Conservation (phyloP, 2,329 filamentous ascomycete species). For the Daldinia sp. region DNA sequence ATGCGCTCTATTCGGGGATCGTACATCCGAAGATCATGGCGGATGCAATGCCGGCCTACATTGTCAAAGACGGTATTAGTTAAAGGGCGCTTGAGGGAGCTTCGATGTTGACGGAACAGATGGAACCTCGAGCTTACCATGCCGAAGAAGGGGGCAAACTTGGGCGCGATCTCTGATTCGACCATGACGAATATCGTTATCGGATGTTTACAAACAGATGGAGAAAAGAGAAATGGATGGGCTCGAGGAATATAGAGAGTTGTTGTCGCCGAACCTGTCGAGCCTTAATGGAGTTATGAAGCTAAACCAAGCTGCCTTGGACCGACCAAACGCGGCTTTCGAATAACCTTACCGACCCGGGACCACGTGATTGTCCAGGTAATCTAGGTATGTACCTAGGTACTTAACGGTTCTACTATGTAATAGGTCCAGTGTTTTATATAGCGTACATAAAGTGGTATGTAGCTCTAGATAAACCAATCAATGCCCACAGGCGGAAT, state of each 20-base stretch:
- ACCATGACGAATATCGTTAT: constrained; percentile 53
- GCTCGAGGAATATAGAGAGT: constrained; percentile 8
- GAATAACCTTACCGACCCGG: constrained; percentile 15
- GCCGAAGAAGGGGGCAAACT: constrained; percentile 88
- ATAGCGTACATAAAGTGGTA: too few species aligned
- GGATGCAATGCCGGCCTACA: constrained; percentile 76
- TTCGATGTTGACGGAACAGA: constrained; percentile 4
- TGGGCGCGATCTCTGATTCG: constrained; percentile 71
- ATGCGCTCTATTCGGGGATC: constrained; percentile 45
- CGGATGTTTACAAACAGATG: background rate
- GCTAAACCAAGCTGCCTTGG: constrained; percentile 18
- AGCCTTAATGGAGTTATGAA: constrained; percentile 18
- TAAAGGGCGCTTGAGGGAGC: background rate
- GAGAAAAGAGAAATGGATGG: constrained; percentile 1
- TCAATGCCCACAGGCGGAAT: background rate
- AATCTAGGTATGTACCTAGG: constrained; percentile 21
- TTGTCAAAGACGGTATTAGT: constrained; percentile 27
- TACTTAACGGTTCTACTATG: background rate
- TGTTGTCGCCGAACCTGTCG: constrained; percentile 29
- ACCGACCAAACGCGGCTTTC: constrained; percentile 18
- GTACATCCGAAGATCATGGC: constrained; percentile 87
- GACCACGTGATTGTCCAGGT: constrained; percentile 22
- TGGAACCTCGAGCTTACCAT: constrained; percentile 70
- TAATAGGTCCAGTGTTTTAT: too few species aligned
- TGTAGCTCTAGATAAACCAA: constrained; percentile 15